These are phyloP conservation scores for Amniculicola lignicola DNA, from an alignment of 495 filamentous ascomycete genomes.

Conservation along the genomic window DNA sequence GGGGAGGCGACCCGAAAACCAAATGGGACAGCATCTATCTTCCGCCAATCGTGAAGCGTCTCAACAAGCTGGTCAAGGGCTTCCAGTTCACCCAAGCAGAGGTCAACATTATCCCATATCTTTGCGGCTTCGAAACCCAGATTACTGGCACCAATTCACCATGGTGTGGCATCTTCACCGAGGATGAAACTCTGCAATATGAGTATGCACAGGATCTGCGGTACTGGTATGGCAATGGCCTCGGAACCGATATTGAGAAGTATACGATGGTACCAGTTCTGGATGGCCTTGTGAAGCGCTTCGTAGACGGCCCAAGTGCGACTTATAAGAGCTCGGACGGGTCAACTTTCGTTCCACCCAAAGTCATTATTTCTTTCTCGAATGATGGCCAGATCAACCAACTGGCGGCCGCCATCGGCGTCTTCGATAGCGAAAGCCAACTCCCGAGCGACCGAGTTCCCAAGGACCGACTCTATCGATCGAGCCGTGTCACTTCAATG, in stretches of 20 bases:
- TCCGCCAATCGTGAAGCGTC: conserved; percentile 49
- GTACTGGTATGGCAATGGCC: conserved; percentile 58
- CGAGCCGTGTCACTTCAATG: conserved; percentile 54
- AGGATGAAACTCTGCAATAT: conserved; percentile 53
- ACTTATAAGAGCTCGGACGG: conserved; percentile 45
- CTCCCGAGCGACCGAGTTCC: conserved; percentile 46
- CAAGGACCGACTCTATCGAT: conserved; percentile 41
- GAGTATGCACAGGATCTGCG: conserved; percentile 59
- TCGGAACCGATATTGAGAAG: conserved; percentile 46
- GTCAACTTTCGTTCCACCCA: conserved; percentile 39
- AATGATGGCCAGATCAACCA: conserved; percentile 62
- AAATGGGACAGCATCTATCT: conserved; percentile 49
- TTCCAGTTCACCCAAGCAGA: conserved; percentile 51
- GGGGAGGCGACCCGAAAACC: conserved; percentile 41
- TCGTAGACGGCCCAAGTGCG: conserved; percentile 47
- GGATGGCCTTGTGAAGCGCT: conserved; percentile 47
- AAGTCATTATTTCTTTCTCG: conserved; percentile 52
- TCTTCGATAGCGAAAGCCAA: conserved; percentile 49
- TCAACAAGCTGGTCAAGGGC: conserved; percentile 50
- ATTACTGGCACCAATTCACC: conserved; percentile 54
- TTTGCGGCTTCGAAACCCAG: conserved; percentile 61
- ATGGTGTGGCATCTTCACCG: conserved; percentile 54
- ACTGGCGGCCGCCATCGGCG: conserved; percentile 41
- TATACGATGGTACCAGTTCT: conserved; percentile 50
- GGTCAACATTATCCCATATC: conserved; percentile 54